Evolutionary conservation across 495 filamentous ascomycete genomes (phyloP).

Genomic region (Penicillium mononematosum): DNA sequence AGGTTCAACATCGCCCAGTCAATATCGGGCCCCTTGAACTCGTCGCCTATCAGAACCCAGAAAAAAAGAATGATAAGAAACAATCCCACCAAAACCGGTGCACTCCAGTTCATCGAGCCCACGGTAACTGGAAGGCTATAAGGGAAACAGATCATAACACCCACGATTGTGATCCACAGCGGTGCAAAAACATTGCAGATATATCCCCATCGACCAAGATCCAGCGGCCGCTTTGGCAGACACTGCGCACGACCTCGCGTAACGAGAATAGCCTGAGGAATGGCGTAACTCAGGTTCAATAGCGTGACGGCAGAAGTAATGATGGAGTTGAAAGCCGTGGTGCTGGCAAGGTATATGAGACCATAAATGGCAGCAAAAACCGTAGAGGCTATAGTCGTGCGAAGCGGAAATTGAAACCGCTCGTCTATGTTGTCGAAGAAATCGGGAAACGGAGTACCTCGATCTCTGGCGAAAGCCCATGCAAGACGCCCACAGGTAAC

Average conservation of each 20-base stretch:
- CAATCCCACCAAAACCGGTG: conserved; percentile 28
- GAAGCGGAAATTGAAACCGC: conserved; percentile 26
- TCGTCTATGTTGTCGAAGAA: conserved; percentile 27
- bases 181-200: conserved; percentile 36
- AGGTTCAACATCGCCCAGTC: not conserved
- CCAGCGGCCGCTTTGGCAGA: conserved; percentile 29
- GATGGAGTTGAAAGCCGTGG: conserved; percentile 44
- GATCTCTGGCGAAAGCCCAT: conserved; percentile 43
- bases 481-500: conserved; percentile 32
- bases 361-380: conserved; percentile 36
- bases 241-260: conserved; percentile 25
- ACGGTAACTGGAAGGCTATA: conserved; percentile 12
- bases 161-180: conserved; percentile 31
- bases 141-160: conserved; percentile 1
- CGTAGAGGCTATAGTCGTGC: conserved; percentile 30
- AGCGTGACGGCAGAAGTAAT: conserved; percentile 38
- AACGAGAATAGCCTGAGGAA: conserved; percentile 36
- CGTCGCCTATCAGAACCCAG: conserved; percentile 19
- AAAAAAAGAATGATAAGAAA: conserved; percentile 22
- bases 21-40: conserved; percentile 1
- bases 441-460: conserved; percentile 16
- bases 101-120: conserved; percentile 35
- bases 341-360: conserved; percentile 40
- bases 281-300: conserved; percentile 37
- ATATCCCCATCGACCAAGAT: conserved; percentile 28